Base-by-base conservation (phyloP, 257 asterid species). In the Nicotiana sylvestris region DNA sequence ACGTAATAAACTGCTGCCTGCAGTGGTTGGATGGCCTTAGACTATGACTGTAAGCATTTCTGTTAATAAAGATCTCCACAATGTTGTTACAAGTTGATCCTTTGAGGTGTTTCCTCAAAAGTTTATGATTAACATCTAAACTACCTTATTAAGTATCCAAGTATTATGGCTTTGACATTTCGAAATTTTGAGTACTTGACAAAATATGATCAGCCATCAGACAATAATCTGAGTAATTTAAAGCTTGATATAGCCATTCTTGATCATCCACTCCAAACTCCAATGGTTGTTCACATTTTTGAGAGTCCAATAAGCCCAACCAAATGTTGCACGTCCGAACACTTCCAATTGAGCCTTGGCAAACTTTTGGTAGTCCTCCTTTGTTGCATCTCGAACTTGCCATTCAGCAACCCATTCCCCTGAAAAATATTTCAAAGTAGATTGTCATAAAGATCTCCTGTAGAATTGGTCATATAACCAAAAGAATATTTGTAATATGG, bases 371-470 rank as follows among this genome's bases (percentile, higher is more conserved):
- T 87, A 92, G 25, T 93, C 97, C 60, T 86, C 91, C 66, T 92
- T 88, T 4, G 84, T 76, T 82, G 93, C 94, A 8, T 60, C 65
- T 16, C 69, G 43, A 17, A 92, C 88, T 86, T 78, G 85, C 97
- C 95, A 93, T 88, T 92, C 98, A 2, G 91, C 92, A 9, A 85
- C 93, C 98, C 98, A 93, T 88, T 92, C 98, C 35, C 98, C 97
- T 93, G 81, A 46, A 55, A 82, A 21, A 49, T 25, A 78, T 29
- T 25, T 2, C 84, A 0, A 29, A 12, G n/a, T 65, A 66, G 21
- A 13, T 66, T 27, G 5, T 21, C 57, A 53, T 53, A 55, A 55
- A 55, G 4, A 55, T 55, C 60, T 55, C 60, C 18, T 55, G n/a
- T 13, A 5, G 1, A 12, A 55, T 15, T 2, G 18, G 60, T 4